Percentiles rank a stretch among this genome's conserved stretches.
These are phyloP conservation scores for Exidia glandulosa DNA, from an alignment of 768 basidiomycete genomes.

Conservation along the genomic window DNA sequence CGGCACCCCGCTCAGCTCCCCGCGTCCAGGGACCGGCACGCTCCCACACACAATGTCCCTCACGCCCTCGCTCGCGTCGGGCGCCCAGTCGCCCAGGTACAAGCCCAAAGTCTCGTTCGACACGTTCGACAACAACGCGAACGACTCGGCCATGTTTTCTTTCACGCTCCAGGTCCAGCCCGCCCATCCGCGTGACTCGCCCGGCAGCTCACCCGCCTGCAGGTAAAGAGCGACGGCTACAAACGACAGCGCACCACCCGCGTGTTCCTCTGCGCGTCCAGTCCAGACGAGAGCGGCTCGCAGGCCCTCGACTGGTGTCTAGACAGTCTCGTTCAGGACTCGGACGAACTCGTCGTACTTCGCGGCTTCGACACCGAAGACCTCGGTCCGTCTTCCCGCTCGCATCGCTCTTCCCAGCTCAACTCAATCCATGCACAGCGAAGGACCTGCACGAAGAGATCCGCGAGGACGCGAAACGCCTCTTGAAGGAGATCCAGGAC, in stretches of 20 bases:
- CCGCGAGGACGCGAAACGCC: slow-evolving; percentile 74
- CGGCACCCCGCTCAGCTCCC: background rate
- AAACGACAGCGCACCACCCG: slow-evolving; percentile 63
- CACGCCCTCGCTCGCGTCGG: background rate
- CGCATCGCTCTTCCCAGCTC: background rate
- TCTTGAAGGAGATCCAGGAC: slow-evolving; percentile 71
- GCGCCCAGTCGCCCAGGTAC: slow-evolving; percentile 8
- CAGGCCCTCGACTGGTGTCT: slow-evolving; percentile 92
- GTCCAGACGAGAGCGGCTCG: slow-evolving; percentile 75
- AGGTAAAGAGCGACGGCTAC: slow-evolving; percentile 76
- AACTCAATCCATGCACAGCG: slow-evolving; percentile 26
- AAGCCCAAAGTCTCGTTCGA: slow-evolving; percentile 77
- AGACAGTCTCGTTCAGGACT: slow-evolving; percentile 71
- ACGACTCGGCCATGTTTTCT: slow-evolving; percentile 68
- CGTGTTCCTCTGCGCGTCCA: slow-evolving; percentile 83
- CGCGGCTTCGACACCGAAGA: slow-evolving; percentile 84
- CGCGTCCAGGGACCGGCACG: slow-evolving; percentile 1
- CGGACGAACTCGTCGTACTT: slow-evolving; percentile 88
- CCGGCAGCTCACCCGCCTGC: background rate
- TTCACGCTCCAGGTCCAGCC: slow-evolving; percentile 50
- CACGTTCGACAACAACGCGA: slow-evolving; percentile 66
- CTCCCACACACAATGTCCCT: slow-evolving; percentile 1
- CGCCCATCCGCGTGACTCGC: background rate
- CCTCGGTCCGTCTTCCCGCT: slow-evolving; percentile 38
- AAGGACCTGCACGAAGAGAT: slow-evolving; percentile 61